phyloP scores from a whole-genome alignment of 352 stramenopile species.

The Peronosclerospora sorghi region DNA sequence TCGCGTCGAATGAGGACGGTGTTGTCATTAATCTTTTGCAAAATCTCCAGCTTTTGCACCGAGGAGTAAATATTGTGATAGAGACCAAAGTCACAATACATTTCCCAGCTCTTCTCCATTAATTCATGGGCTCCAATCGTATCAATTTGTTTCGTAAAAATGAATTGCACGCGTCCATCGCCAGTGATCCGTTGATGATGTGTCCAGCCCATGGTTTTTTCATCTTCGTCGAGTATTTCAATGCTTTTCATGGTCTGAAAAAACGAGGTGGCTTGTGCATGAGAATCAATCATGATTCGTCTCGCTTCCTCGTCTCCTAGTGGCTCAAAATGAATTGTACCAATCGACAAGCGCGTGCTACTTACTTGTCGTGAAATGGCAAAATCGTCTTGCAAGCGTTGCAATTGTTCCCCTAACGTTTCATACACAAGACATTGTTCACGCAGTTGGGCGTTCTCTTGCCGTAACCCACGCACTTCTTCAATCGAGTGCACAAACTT shows the following conservation, averaged over 20 bases:
- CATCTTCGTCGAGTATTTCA: conserved; percentile 8
- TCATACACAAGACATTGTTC: conserved; percentile 47
- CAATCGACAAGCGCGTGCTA: conserved; percentile 28
- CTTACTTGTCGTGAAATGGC: conserved; percentile 28
- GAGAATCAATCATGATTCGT: conserved; percentile 65
- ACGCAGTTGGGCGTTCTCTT: conserved; percentile 33
- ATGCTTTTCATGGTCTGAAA: conserved; percentile 42
- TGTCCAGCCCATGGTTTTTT: conserved; percentile 77
- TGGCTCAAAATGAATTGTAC: conserved; percentile 49
- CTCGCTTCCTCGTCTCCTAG: conserved; percentile 34
- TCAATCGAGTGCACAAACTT: conserved; percentile 67
- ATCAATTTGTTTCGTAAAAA: conserved; percentile 64
- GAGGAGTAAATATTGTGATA: conserved; percentile 72
- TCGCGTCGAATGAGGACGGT: conserved; percentile 65
- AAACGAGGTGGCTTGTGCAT: conserved; percentile 56
- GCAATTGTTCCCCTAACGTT: conserved; percentile 57
- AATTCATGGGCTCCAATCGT: conserved; percentile 53
- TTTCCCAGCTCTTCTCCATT: conserved; percentile 65
- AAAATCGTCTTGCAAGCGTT: conserved; percentile 56
- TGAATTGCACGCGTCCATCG: conserved; percentile 63
- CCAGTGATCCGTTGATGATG: conserved; percentile 55
- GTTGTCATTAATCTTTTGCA: conserved; percentile 70
- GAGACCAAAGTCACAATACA: conserved; percentile 69
- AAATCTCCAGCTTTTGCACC: conserved; percentile 68
- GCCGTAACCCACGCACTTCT: conserved; percentile 43